phyloP scores from a whole-genome alignment of 768 basidiomycete species.

The Russula compacta region DNA sequence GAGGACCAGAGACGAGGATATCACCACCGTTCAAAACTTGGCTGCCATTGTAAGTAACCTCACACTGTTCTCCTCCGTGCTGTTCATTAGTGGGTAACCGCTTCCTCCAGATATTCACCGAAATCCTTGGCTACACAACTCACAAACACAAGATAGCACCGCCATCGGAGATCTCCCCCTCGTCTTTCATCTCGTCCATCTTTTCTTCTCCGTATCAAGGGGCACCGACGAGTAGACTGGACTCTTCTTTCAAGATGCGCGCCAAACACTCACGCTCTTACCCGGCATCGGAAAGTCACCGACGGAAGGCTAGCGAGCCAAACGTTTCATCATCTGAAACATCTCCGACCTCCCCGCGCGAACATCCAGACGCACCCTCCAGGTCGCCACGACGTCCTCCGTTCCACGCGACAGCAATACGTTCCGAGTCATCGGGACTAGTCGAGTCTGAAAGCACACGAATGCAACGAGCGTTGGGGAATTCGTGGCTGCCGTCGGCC shows the following conservation, averaged over 20 bases:
- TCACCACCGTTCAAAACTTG: constrained; percentile 48
- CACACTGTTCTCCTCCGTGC: neutral
- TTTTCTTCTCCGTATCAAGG: constrained; percentile 28
- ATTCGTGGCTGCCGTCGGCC: constrained; percentile 41
- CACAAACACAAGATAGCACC: constrained; percentile 45
- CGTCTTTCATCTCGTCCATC: constrained; percentile 30
- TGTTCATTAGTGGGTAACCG: neutral
- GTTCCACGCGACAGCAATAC: constrained; percentile 31
- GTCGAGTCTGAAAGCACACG: neutral
- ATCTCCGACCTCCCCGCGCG: neutral
- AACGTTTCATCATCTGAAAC: constrained; percentile 1
- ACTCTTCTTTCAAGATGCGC: constrained; percentile 4
- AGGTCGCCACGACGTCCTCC: neutral
- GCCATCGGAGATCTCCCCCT: constrained; percentile 23
- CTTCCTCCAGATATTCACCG: constrained; percentile 42
- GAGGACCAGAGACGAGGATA: constrained; percentile 56
- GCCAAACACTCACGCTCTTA: constrained; percentile 5
- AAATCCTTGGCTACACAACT: constrained; percentile 49
- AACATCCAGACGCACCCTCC: neutral
- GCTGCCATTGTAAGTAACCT: constrained; percentile 42
- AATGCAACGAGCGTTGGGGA: constrained; percentile 7
- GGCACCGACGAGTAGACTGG: constrained; percentile 19
- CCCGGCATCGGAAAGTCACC: neutral
- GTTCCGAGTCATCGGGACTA: constrained; percentile 9
- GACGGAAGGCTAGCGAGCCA: neutral